Base-by-base conservation (phyloP, 2,329 filamentous ascomycete genomes). In the Exophiala sp. region DNA sequence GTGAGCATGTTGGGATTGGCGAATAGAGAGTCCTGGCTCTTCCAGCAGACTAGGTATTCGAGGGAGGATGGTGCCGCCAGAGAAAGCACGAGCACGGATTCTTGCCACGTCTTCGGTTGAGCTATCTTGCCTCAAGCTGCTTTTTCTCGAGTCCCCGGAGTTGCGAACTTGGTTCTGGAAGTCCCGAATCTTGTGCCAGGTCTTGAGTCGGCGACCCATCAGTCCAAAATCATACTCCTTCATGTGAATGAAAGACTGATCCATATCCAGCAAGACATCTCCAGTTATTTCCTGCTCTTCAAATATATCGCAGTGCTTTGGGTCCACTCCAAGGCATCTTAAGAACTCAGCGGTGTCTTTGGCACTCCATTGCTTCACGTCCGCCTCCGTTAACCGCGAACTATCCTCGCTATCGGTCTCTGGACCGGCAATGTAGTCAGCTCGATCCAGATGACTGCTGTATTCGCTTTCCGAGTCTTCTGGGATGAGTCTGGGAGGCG, bases 401-500 rank as follows among this genome's bases (percentile, higher is more conserved):
- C 86, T 82, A 61, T 93, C 88, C 66, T 97, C 93, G 62, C 96
- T 89, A 61, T 97, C 91, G 1, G 90, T 96, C 68, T 96, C 91
- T 57, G 95, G 85, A 30, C 91, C 93, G 58, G 93, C 86, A 55
- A 97, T 91, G 66, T 95, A 91, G 95, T 60, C 91, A 71, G 32
- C 82, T 60, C 86, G 82, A 55, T 83, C 83, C 32, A 86, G 65
- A 48, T 87, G 82, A 53, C 81, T 86, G 68, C 89, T 95, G 68
- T 95, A 95, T 65, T 95, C 88, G 70, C 88, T 95, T 43, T 84
- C 86, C 1, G 89, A 94, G 23, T 72, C 70, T 41, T 79, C 77
- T 16, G 66, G 63, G 38, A 71, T 60, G 10, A 35, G 32, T 9
- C 44, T 50, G 4, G 47, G 53, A 3, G 53, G 50, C 10, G 52